Conservation (phyloP, 768 basidiomycete species). For the Psilocybe azurescens region DNA sequence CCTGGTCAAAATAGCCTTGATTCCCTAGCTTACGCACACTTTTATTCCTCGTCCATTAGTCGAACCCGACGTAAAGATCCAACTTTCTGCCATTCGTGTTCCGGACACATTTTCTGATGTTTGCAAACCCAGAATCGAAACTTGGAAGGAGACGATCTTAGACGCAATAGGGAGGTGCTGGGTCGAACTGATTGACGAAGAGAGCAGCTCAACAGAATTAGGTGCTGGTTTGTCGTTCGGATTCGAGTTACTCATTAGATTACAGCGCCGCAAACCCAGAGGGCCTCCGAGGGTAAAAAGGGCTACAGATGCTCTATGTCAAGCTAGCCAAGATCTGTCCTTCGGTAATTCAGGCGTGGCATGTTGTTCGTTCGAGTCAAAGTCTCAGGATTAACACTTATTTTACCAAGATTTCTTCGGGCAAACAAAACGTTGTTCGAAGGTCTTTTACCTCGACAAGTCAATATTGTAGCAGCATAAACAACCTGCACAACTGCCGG, state of each 20-base stretch:
- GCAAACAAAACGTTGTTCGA: conserved; percentile 26
- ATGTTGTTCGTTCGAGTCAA: neutral
- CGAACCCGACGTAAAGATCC: conserved; percentile 30
- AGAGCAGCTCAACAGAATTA: conserved; percentile 4
- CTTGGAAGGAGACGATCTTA: conserved; percentile 70
- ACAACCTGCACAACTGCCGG: neutral
- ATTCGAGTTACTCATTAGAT: neutral
- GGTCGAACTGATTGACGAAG: conserved; percentile 43
- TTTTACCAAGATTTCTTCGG: conserved; percentile 24
- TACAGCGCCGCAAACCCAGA: neutral
- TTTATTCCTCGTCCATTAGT: conserved; percentile 36
- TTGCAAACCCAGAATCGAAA: conserved; percentile 60
- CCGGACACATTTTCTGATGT: conserved; percentile 51
- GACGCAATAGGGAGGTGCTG: conserved; percentile 70
- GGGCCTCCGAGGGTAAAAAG: conserved; percentile 14
- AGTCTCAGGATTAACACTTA: neutral
- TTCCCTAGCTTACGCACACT: conserved; percentile 61
- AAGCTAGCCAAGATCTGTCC: conserved; percentile 40
- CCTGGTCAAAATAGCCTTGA: conserved; percentile 46
- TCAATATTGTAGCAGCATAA: neutral
- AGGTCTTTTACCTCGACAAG: conserved; percentile 20
- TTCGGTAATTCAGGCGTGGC: conserved; percentile 35
- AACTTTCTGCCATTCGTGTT: conserved; percentile 48
- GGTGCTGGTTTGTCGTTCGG: neutral
- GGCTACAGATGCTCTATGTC: conserved; percentile 27